Evolutionary conservation across 2,329 filamentous ascomycete species (phyloP).

Genomic region (Diaporthe destruens): DNA sequence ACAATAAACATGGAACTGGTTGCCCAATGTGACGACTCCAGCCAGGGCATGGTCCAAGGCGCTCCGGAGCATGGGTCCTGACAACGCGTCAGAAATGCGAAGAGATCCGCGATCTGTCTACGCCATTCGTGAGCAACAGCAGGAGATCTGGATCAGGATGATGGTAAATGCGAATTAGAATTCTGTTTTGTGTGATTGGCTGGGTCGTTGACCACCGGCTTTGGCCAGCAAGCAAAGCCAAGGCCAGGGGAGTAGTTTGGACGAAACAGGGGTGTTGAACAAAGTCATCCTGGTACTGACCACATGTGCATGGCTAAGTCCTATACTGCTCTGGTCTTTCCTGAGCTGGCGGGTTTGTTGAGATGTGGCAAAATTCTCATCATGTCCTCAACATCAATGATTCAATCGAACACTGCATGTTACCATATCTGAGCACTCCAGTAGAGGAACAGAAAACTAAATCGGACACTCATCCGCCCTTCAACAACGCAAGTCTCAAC

Average conservation of each 20-base stretch:
- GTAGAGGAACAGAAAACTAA: no score
- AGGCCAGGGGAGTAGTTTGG: neutral
- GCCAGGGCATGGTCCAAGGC: neutral
- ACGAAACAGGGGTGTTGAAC: neutral
- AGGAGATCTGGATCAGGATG: no score
- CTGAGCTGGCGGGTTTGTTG: neutral
- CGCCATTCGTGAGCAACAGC: neutral
- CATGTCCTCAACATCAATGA: no score
- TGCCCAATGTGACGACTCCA: neutral
- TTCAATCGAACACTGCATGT: no score
- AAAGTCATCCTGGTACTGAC: neutral
- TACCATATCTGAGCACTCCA: no score
- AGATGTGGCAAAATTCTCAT: neutral
- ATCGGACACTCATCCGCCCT: no score
- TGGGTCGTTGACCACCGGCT: neutral
- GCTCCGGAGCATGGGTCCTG: neutral
- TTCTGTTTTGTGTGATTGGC: neutral
- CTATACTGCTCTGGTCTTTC: neutral
- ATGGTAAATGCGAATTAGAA: neutral
- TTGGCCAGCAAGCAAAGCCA: neutral
- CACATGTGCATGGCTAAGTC: conserved; percentile 10
- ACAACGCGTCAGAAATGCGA: neutral
- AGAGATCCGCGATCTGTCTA: neutral
- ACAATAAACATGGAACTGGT: no score
- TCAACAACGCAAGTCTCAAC: no score